Percentiles rank a stretch among this genome's conserved stretches.
These are phyloP conservation scores for Echium plantagineum DNA, from an alignment of 257 asterid genomes.

Conservation along the genomic window DNA sequence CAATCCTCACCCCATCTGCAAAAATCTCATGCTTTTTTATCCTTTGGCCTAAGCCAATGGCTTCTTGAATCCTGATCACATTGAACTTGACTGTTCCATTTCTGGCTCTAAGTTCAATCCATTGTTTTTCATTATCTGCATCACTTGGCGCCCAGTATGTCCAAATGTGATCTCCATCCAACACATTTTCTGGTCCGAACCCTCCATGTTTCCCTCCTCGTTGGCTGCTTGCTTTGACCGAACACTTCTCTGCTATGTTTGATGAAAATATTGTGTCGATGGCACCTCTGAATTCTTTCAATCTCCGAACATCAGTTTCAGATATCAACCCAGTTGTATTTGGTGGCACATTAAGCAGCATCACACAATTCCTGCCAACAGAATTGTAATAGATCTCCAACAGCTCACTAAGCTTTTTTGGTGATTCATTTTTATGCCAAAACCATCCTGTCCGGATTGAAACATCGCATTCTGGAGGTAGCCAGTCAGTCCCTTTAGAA, in stretches of 20 bases:
- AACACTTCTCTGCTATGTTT: conserved; percentile 42
- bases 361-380: conserved; percentile 76
- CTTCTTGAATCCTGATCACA: conserved; percentile 95
- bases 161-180: conserved; percentile 73
- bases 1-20: conserved; percentile 43
- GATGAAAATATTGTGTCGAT: conserved; percentile 40
- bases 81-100: conserved; percentile 40
- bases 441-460: conserved; percentile 85
- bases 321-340: conserved; percentile 67
- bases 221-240: conserved; percentile 43
- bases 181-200: conserved; percentile 48
- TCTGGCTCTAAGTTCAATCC: conserved; percentile 54
- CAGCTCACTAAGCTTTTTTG: conserved; percentile 44
- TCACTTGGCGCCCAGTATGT: conserved; percentile 84
- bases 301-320: conserved; percentile 38
- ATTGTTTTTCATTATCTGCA: conserved; percentile 21
- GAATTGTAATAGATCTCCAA: conserved; percentile 78
- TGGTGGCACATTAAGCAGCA: conserved; percentile 85
- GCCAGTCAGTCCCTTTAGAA: conserved; percentile 67
- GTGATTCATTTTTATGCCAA: conserved; percentile 74
- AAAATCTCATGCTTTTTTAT: conserved; percentile 43
- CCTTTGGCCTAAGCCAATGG: conserved; percentile 39
- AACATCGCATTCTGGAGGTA: conserved; percentile 93
- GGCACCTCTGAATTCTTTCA: conserved; percentile 55
- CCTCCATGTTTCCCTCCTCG: conserved; percentile 45